Evolutionary conservation across 2,329 filamentous ascomycete genomes (phyloP).

Genomic region (Fusarium marasasianum): DNA sequence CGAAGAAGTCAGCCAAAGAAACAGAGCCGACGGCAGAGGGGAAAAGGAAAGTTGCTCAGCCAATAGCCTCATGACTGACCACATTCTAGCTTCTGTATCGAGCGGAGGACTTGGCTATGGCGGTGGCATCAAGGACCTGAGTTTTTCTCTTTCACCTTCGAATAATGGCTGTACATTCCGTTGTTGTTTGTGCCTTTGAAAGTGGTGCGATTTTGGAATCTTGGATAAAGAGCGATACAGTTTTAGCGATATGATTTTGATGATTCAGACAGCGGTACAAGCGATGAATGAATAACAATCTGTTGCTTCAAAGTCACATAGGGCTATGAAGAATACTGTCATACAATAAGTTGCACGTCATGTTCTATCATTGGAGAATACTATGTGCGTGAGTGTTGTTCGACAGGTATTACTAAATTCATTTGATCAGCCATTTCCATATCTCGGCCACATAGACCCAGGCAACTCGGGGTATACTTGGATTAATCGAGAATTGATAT

Average conservation of each 20-base stretch:
- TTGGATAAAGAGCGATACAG: constrained; percentile 8
- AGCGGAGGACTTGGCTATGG: neutral
- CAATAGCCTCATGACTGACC: neutral
- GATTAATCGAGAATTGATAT: neutral
- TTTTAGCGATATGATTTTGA: constrained; percentile 9
- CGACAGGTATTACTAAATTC: neutral
- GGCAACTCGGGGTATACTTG: neutral
- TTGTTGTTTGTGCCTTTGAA: neutral
- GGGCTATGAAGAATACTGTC: neutral
- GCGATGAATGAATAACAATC: neutral
- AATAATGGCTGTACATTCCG: neutral
- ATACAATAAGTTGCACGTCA: neutral
- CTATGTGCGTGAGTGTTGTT: neutral
- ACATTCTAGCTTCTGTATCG: neutral
- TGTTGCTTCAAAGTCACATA: neutral
- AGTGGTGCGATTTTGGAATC: neutral
- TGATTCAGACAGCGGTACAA: neutral
- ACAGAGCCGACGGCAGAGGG: neutral
- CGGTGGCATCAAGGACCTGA: neutral
- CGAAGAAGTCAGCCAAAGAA: neutral
- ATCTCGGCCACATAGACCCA: neutral
- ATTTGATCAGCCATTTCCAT: neutral
- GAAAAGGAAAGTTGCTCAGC: neutral
- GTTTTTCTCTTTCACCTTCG: neutral
- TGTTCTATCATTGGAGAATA: neutral